phyloP scores from a whole-genome alignment of 2,329 filamentous ascomycete genomes.

The Mycosphaerella arachidis region DNA sequence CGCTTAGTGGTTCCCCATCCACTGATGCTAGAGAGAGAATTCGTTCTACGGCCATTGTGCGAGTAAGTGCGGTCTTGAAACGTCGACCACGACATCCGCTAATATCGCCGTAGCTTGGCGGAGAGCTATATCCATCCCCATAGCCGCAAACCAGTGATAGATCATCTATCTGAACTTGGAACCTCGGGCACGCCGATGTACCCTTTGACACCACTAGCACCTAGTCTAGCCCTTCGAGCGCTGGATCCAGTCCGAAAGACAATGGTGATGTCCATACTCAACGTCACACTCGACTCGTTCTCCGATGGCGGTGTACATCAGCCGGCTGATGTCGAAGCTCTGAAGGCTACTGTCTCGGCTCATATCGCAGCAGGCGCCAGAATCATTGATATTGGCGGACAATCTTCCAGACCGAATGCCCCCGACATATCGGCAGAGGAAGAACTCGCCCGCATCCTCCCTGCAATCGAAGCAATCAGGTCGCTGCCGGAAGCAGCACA shows the following conservation, averaged over 20 bases:
- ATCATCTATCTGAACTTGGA: conserved; percentile 34
- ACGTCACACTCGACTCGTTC: conserved; percentile 94
- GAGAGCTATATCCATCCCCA: conserved; percentile 15
- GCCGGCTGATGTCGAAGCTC: conserved; percentile 41
- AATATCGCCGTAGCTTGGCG: conserved; percentile 2
- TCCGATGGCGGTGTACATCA: conserved; percentile 75
- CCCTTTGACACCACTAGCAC: conserved; percentile 37
- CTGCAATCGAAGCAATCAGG: conserved; percentile 71
- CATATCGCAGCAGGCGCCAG: conserved; percentile 68
- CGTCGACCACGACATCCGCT: not conserved
- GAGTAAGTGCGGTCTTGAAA: conserved; percentile 53
- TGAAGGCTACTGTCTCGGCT: conserved; percentile 55
- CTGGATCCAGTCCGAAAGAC: conserved; percentile 57
- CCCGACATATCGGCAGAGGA: conserved; percentile 64
- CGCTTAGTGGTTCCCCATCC: conserved; percentile 80
- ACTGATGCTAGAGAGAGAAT: conserved; percentile 83
- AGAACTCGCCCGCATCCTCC: conserved; percentile 73
- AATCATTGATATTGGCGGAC: conserved; percentile 88
- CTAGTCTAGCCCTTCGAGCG: conserved; percentile 55
- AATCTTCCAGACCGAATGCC: conserved; percentile 80
- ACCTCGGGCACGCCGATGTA: conserved; percentile 33
- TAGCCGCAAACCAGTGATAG: conserved; percentile 34
- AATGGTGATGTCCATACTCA: conserved; percentile 87
- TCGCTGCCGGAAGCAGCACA: conserved; percentile 57
- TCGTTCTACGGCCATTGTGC: conserved; percentile 81